A percentile compares a stretch with the other conserved stretches of the same genome.
phyloP scores from a whole-genome alignment of 768 basidiomycete species.

The Pulveroboletus sp. region DNA sequence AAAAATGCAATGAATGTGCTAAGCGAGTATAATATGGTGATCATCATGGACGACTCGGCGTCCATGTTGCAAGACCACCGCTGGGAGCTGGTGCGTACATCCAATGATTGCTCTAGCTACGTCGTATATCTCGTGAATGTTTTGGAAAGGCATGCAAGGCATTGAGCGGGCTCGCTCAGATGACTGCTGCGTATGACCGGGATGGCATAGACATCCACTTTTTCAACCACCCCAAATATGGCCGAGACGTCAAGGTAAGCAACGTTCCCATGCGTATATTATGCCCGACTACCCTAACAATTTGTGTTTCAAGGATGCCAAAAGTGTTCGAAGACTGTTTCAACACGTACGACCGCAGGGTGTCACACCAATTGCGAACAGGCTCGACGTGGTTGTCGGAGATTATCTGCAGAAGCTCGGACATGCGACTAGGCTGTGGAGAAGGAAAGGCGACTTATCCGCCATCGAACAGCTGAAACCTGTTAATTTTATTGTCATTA shows the following conservation, averaged over 20 bases:
- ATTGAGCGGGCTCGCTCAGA: constrained; percentile 45
- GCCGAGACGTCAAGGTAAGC: constrained; percentile 39
- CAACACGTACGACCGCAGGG: constrained; percentile 41
- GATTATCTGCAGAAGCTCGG: constrained; percentile 38
- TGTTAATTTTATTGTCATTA: constrained; percentile 58
- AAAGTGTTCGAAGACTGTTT: constrained; percentile 42
- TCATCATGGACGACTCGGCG: constrained; percentile 59
- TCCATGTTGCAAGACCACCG: constrained; percentile 46
- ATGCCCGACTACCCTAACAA: background rate
- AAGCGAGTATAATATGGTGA: constrained; percentile 50
- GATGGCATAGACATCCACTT: constrained; percentile 66
- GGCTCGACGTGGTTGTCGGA: constrained; percentile 38
- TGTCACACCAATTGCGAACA: constrained; percentile 43
- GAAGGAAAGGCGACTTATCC: constrained; percentile 18
- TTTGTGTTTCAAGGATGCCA: constrained; percentile 31
- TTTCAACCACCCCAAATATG: constrained; percentile 41
- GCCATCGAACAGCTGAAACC: constrained; percentile 44
- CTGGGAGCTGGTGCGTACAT: constrained; percentile 48
- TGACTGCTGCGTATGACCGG: constrained; percentile 47
- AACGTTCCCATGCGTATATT: background rate
- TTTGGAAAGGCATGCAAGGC: constrained; percentile 10
- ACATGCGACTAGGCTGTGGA: constrained; percentile 23
- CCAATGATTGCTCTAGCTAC: background rate
- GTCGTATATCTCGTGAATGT: background rate
- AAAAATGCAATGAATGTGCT: constrained; percentile 36